Conservation (phyloP, 2,329 filamentous ascomycete species). For the Penicillium sp. region DNA sequence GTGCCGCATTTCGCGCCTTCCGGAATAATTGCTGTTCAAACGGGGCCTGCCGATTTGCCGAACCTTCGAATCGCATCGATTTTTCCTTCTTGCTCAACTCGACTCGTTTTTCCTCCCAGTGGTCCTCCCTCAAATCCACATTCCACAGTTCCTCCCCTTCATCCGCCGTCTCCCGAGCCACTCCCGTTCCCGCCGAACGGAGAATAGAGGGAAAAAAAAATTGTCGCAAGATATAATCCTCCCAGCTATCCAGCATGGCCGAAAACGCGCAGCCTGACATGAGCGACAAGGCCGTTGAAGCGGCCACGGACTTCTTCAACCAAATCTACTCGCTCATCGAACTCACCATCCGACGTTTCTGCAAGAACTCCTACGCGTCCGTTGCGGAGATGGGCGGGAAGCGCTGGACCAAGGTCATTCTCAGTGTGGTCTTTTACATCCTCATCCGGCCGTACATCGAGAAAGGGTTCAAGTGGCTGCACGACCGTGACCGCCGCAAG, state of each 20-base stretch:
- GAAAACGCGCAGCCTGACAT: conserved; percentile 21
- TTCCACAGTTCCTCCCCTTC: neutral
- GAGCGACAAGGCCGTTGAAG: conserved; percentile 29
- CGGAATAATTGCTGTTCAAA: conserved; percentile 11
- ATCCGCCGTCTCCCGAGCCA: conserved; percentile 4
- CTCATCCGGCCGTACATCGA: conserved; percentile 76
- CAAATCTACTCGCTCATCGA: conserved; percentile 34
- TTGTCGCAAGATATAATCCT: neutral
- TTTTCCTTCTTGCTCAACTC: neutral
- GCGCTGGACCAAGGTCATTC: conserved; percentile 68
- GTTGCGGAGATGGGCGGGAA: conserved; percentile 49
- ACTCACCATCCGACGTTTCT: conserved; percentile 34
- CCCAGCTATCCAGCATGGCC: conserved; percentile 26
- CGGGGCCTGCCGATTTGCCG: neutral
- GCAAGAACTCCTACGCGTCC: conserved; percentile 46
- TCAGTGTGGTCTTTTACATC: conserved; percentile 73
- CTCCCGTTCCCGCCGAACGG: conserved; percentile 4
- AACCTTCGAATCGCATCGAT: neutral
- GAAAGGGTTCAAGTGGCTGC: conserved; percentile 65
- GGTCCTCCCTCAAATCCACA: neutral
- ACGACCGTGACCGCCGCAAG: conserved; percentile 37
- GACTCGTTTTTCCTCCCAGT: neutral
- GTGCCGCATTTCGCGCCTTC: conserved; percentile 1
- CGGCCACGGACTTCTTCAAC: conserved; percentile 35
- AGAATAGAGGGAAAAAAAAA: conserved; percentile 5